Percentiles rank a stretch among this genome's conserved stretches.
Evolutionary conservation across 805 yeast species (phyloP).

Genomic region (Candida piceae): DNA sequence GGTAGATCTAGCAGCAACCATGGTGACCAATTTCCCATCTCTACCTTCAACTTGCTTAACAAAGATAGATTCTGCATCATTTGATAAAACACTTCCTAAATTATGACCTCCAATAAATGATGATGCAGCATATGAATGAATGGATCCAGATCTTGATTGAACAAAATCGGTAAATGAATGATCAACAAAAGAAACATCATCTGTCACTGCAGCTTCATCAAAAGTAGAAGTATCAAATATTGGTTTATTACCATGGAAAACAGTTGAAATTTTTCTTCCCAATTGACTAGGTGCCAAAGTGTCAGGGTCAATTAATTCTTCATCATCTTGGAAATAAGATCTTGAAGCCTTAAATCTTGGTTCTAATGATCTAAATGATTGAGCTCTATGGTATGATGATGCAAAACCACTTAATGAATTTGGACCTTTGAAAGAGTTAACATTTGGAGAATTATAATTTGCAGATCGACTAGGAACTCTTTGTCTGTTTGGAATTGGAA

Average conservation of each 20-base stretch:
- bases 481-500: conserved; percentile 22
- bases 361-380: conserved; percentile 54
- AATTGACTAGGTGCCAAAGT: conserved; percentile 59
- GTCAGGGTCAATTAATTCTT: conserved; percentile 64
- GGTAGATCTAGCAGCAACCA: conserved; percentile 76
- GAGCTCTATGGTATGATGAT: conserved; percentile 73
- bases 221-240: conserved; percentile 20
- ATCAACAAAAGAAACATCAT: conserved; percentile 38
- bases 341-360: conserved; percentile 53
- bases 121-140: conserved; percentile 24
- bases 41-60: conserved; percentile 56
- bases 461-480: conserved; percentile 15
- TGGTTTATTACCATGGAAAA: conserved; percentile 27
- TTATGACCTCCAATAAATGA: conserved; percentile 11
- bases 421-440: conserved; percentile 52
- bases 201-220: conserved; percentile 34
- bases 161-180: conserved; percentile 25
- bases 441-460: conserved; percentile 40
- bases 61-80: conserved; percentile 25
- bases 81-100: conserved; percentile 17
- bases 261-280: conserved; percentile 62
- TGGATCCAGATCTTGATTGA: conserved; percentile 22
- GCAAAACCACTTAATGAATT: conserved; percentile 78
- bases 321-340: conserved; percentile 59
- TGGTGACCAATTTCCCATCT: conserved; percentile 66